Evolutionary conservation across 2,329 filamentous ascomycete genomes (phyloP).

Genomic region (Aspergillus candidus): DNA sequence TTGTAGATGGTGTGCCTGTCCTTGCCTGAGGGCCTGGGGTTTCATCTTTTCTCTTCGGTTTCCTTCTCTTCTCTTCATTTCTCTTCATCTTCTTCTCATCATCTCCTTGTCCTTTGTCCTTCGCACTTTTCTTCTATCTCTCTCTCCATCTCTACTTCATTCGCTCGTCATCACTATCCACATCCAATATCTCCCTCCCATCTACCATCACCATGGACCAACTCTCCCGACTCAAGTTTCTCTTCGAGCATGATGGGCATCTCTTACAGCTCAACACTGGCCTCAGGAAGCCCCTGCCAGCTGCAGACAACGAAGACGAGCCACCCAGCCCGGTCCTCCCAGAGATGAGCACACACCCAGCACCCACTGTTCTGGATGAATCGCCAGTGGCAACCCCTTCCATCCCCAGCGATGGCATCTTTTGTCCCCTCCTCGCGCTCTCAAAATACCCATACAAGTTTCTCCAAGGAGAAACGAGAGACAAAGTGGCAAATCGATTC

Average conservation of each 20-base stretch:
- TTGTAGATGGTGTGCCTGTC: no score
- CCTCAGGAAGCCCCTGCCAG: constrained; percentile 1
- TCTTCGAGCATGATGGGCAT: constrained; percentile 22
- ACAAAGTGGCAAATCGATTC: constrained; percentile 32
- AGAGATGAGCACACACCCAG: no score
- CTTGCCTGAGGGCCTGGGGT: not conserved
- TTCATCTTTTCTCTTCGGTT: not conserved
- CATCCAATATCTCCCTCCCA: not conserved
- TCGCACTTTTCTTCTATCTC: not conserved
- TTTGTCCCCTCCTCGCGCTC: constrained; percentile 37
- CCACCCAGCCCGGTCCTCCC: no score
- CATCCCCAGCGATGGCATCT: constrained; percentile 18
- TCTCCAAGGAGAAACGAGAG: constrained; percentile 26
- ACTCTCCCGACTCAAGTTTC: constrained; percentile 21
- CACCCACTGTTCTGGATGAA: not conserved
- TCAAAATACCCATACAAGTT: constrained; percentile 41
- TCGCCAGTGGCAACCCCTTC: not conserved
- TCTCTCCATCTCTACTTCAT: not conserved
- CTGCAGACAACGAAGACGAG: not conserved
- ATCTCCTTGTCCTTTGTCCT: not conserved
- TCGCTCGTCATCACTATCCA: not conserved
- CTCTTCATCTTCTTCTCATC: not conserved
- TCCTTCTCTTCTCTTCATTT: not conserved
- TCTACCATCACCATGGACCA: constrained; percentile 17
- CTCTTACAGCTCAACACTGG: constrained; percentile 20